These are phyloP conservation scores for Sphaerulina populicola DNA, from an alignment of 2,329 filamentous ascomycete species.

Conservation along the genomic window DNA sequence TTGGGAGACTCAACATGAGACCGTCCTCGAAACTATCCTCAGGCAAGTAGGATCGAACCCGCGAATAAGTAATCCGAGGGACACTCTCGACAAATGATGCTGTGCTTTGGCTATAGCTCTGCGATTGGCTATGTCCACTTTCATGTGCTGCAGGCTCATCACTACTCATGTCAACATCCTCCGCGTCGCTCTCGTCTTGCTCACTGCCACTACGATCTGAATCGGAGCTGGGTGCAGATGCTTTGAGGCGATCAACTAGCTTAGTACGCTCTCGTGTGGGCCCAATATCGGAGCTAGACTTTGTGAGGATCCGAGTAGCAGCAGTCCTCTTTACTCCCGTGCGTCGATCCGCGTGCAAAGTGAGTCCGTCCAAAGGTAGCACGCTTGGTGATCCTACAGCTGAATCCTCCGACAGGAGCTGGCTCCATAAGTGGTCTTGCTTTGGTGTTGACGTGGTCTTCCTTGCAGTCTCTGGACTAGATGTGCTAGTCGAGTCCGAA, in stretches of 20 bases:
- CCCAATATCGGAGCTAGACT: slow-evolving; percentile 24
- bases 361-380: slow-evolving; percentile 23
- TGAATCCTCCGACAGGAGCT: slow-evolving; percentile 22
- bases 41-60: slow-evolving; percentile 52
- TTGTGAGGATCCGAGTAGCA: slow-evolving; percentile 11
- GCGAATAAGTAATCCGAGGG: slow-evolving; percentile 49
- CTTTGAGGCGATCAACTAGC: slow-evolving; percentile 31
- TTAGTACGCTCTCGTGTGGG: slow-evolving; percentile 19
- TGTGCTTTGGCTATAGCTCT: slow-evolving; percentile 14
- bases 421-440: slow-evolving; percentile 29
- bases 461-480: slow-evolving; percentile 14
- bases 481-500: slow-evolving; percentile 5
- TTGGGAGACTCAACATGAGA: slow-evolving; percentile 28
- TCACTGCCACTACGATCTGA: slow-evolving; percentile 15
- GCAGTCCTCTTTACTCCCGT: background rate
- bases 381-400: slow-evolving; percentile 21
- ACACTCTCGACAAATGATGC: slow-evolving; percentile 22
- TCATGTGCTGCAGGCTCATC: slow-evolving; percentile 9
- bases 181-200: slow-evolving; percentile 17
- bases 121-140: slow-evolving; percentile 6
- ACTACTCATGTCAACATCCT: slow-evolving; percentile 17
- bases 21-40: slow-evolving; percentile 41
- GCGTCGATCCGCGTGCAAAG: slow-evolving; percentile 15
- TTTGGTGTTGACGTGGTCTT: slow-evolving; percentile 26
- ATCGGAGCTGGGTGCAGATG: slow-evolving; percentile 23